Base-by-base conservation (phyloP, 2,329 filamentous ascomycete genomes). In the Colletotrichum abscissum region DNA sequence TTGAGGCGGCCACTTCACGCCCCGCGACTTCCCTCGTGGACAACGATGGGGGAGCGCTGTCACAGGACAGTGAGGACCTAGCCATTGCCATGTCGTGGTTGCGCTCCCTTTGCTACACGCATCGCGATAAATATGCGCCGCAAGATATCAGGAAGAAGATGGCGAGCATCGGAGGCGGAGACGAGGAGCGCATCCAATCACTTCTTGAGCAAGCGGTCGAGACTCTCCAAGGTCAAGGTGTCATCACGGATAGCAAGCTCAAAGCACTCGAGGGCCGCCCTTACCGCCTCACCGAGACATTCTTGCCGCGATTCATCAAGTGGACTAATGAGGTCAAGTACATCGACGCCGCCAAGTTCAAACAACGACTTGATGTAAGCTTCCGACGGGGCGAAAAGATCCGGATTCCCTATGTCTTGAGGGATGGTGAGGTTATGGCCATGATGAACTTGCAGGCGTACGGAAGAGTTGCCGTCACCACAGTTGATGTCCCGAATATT, bases 361-460 rank as follows among this genome's bases (percentile, higher is more conserved):
- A 94, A 80, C 78, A 82, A 5, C 82, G 84, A 64, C 86, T 94
- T 33, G 92, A 94, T 77, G 78, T 78, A 8, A 81, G 83, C 5
- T 93, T 93, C 77, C 76, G 84, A 72, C 70, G 85, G 77, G 78
- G 76, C 62, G 77, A 82, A 63, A 58, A 81, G 76, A 80, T 90
- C 55, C 80, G 80, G 1, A 81, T 93, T 7, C 87, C 89, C 0
- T 91, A 89, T 69, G 82, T 87, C 28, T 88, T 92, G 16, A 85
- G 88, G 38, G 91, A 94, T 75, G 92, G 92, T 30, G 86, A 90
- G 35, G 87, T 93, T 71, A 89, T 94, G 85, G 92, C 91, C 1
- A 82, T 93, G 69, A 86, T 91, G 54, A 93, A 93, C 76, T 80
- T 95, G 67, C 88, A 92, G 73, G 89, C 90, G 0, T 80, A 87